Conservation (phyloP, 768 basidiomycete species). For the Crepidotus variabilis region DNA sequence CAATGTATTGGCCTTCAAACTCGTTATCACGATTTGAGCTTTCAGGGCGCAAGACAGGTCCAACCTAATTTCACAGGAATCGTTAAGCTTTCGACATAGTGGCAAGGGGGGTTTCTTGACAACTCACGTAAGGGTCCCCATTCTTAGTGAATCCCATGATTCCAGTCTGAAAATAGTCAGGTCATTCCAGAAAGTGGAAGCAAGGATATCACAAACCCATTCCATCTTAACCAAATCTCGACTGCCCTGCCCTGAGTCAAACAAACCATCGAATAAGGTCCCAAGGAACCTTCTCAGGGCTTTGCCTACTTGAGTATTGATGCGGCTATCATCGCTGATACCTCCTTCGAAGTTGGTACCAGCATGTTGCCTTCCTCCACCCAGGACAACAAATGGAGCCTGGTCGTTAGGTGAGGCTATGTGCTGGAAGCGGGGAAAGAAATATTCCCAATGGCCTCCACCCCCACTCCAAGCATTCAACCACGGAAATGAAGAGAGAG, state of each 20-base stretch:
- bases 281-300: slow-evolving; percentile 60
- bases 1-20: slow-evolving; percentile 62
- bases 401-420: slow-evolving; percentile 17
- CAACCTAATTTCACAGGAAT: slow-evolving; percentile 41
- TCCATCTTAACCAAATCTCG: slow-evolving; percentile 58
- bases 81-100: background rate
- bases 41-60: slow-evolving; percentile 40
- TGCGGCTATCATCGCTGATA: slow-evolving; percentile 51
- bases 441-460: slow-evolving; percentile 64
- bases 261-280: slow-evolving; percentile 49
- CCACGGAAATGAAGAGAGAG: slow-evolving; percentile 35
- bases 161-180: slow-evolving; percentile 51
- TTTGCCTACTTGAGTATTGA: slow-evolving; percentile 44
- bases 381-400: slow-evolving; percentile 63
- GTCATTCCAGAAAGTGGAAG: background rate
- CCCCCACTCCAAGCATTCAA: slow-evolving; percentile 39
- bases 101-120: background rate
- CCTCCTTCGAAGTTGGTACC: slow-evolving; percentile 46
- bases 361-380: slow-evolving; percentile 55
- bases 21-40: slow-evolving; percentile 17
- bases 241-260: slow-evolving; percentile 27
- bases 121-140: slow-evolving; percentile 64
- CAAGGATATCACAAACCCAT: slow-evolving; percentile 53
- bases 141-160: slow-evolving; percentile 74
- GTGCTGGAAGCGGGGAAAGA: slow-evolving; percentile 62